Conservation (phyloP, 768 basidiomycete species). For the Trametes maxima region DNA sequence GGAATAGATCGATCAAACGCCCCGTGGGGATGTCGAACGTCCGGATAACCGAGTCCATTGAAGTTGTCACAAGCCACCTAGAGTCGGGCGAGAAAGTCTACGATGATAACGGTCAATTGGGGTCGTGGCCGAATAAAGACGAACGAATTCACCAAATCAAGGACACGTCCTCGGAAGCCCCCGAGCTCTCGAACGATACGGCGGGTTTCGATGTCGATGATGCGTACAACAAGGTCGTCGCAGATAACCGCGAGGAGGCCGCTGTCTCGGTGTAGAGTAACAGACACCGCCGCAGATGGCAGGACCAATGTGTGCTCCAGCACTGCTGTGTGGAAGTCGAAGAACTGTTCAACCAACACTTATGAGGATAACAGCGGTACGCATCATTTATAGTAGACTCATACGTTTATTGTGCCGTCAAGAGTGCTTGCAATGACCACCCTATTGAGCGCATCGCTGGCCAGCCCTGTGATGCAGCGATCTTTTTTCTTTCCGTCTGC, state of each 20-base stretch:
- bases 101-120: background rate
- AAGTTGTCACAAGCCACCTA: conserved; percentile 87
- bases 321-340: conserved; percentile 89
- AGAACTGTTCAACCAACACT: conserved; percentile 63
- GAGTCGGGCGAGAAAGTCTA: conserved; percentile 97
- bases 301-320: conserved; percentile 68
- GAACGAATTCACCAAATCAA: conserved; percentile 72
- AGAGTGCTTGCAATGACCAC: conserved; percentile 81
- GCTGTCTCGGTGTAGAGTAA: conserved; percentile 81
- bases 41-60: conserved; percentile 88
- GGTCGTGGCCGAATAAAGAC: background rate
- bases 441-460: conserved; percentile 83
- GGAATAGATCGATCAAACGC: conserved; percentile 88
- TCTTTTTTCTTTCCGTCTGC: conserved; percentile 43
- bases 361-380: conserved; percentile 1
- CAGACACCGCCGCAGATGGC: conserved; percentile 67
- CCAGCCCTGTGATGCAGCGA: conserved; percentile 78
- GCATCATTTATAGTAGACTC: conserved; percentile 31
- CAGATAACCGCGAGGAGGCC: conserved; percentile 81
- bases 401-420: conserved; percentile 87
- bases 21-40: conserved; percentile 97
- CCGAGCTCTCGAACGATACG: conserved; percentile 86
- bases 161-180: conserved; percentile 80
- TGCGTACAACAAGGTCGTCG: conserved; percentile 82
- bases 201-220: conserved; percentile 90